Evolutionary conservation across 2,329 filamentous ascomycete species (phyloP).

Genomic region (Aspergillus chevalieri): DNA sequence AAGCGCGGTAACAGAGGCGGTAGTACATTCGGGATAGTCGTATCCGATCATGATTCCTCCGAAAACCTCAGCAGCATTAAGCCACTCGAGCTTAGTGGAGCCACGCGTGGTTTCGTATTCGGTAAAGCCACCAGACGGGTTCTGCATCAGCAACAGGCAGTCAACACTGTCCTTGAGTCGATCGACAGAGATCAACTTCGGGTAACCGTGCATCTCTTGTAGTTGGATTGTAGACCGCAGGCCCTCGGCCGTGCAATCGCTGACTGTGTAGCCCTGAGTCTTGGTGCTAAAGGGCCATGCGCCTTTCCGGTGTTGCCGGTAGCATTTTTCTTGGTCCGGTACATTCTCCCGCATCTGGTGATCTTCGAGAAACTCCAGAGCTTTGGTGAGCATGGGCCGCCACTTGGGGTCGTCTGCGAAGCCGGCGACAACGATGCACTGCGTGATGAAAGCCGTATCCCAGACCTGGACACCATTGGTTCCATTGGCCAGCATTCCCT

Average conservation of each 20-base stretch:
- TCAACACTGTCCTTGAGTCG: constrained; percentile 85
- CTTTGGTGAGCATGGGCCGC: constrained; percentile 74
- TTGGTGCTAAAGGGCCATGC: constrained; percentile 95
- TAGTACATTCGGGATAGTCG: constrained; percentile 96
- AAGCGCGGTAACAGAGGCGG: constrained; percentile 82
- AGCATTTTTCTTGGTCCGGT: constrained; percentile 69
- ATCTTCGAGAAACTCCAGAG: constrained; percentile 76
- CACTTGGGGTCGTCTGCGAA: constrained; percentile 71
- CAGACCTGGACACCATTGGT: constrained; percentile 98
- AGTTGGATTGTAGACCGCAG: constrained; percentile 80
- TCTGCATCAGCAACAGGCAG: constrained; percentile 86
- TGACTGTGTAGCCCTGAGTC: constrained; percentile 89
- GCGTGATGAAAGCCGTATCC: constrained; percentile 89
- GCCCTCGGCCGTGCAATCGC: constrained; percentile 88
- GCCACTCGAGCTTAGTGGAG: constrained; percentile 68
- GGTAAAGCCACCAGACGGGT: constrained; percentile 74
- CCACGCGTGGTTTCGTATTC: constrained; percentile 84
- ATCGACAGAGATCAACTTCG: constrained; percentile 65
- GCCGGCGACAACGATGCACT: constrained; percentile 72
- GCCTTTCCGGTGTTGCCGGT: constrained; percentile 84
- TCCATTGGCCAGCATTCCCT: constrained; percentile 91
- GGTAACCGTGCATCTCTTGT: constrained; percentile 71
- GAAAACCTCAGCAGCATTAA: constrained; percentile 96
- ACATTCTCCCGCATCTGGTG: constrained; percentile 88
- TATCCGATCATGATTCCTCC: constrained; percentile 98